phyloP scores from a whole-genome alignment of 176 grass and related monocot genomes.

The Triticum monococcum region DNA sequence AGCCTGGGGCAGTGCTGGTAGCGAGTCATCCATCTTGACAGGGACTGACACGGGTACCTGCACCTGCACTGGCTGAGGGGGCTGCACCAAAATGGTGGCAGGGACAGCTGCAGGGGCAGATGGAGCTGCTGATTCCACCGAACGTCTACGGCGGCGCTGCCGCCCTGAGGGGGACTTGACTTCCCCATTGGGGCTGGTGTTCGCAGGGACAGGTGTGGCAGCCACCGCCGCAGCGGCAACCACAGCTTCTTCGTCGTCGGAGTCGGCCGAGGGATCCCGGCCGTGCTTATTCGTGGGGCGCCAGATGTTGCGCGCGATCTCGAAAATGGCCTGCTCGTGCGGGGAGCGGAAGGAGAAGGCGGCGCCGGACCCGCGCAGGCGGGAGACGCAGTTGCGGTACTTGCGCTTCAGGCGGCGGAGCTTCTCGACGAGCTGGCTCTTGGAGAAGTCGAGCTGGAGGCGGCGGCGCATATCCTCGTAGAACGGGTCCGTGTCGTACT shows the following conservation, averaged over 20 bases:
- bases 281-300: constrained; percentile 56
- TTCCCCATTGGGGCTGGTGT: constrained; percentile 41
- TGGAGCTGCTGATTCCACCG: not conserved
- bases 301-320: constrained; percentile 95
- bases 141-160: constrained; percentile 49
- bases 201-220: constrained; percentile 5
- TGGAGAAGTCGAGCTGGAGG: constrained; percentile 93
- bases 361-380: constrained; percentile 58
- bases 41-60: constrained; percentile 47
- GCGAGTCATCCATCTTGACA: constrained; percentile 47
- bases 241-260: constrained; percentile 32
- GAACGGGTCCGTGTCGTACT: constrained; percentile 97
- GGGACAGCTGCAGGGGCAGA: not conserved
- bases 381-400: constrained; percentile 83
- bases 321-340: constrained; percentile 87
- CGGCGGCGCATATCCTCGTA: constrained; percentile 88
- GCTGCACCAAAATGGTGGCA: constrained; percentile 20
- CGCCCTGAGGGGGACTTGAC: constrained; percentile 34
- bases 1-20: constrained; percentile 30
- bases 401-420: constrained; percentile 96
- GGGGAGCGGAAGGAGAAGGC: constrained; percentile 75
- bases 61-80: constrained; percentile 43
- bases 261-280: constrained; percentile 47
- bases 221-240: not conserved
- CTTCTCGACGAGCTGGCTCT: constrained; percentile 99